A percentile compares a stretch with the other conserved stretches of the same genome.
Evolutionary conservation across 1,284 basidiomycete species (phyloP).

Genomic region (Boletus austroedulis): DNA sequence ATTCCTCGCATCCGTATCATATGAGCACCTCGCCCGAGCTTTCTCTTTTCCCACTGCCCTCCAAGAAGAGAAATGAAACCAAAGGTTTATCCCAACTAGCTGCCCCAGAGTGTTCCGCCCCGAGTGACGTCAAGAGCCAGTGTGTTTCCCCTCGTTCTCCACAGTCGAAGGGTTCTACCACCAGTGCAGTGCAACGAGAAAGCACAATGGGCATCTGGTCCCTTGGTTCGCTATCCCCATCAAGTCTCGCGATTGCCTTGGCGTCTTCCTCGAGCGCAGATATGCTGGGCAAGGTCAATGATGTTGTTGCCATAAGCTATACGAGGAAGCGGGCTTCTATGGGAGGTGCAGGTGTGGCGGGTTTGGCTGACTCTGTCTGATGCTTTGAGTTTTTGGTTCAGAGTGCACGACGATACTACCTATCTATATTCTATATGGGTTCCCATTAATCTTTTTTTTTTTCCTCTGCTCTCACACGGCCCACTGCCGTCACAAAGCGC

Average conservation of each 20-base stretch:
- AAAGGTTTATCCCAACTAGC: background rate
- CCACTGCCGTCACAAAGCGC: too few relatives aligned
- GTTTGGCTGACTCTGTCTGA: background rate
- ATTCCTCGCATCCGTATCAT: background rate
- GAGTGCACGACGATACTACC: background rate
- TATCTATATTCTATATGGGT: too few relatives aligned
- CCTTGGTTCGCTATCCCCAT: slow-evolving; percentile 26
- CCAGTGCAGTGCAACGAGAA: slow-evolving; percentile 5
- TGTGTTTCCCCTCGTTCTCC: slow-evolving; percentile 16
- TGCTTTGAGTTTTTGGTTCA: background rate
- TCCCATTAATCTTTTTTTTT: too few relatives aligned
- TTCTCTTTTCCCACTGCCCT: slow-evolving; percentile 23
- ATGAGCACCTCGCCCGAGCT: slow-evolving; percentile 10
- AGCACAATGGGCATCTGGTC: slow-evolving; percentile 9
- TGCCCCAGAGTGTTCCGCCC: background rate
- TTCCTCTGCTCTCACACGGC: too few relatives aligned
- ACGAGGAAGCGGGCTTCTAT: slow-evolving; percentile 12
- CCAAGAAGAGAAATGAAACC: slow-evolving; percentile 3
- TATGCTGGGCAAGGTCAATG: slow-evolving; percentile 22
- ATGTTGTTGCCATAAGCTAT: slow-evolving; percentile 27
- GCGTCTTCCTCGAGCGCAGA: slow-evolving; percentile 27
- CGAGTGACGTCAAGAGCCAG: background rate
- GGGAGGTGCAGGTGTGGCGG: background rate
- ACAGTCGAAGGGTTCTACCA: slow-evolving; percentile 5
- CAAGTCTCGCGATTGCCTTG: slow-evolving; percentile 25